Conservation (phyloP, 1,284 basidiomycete species). For the Volvariella volvacea region DNA sequence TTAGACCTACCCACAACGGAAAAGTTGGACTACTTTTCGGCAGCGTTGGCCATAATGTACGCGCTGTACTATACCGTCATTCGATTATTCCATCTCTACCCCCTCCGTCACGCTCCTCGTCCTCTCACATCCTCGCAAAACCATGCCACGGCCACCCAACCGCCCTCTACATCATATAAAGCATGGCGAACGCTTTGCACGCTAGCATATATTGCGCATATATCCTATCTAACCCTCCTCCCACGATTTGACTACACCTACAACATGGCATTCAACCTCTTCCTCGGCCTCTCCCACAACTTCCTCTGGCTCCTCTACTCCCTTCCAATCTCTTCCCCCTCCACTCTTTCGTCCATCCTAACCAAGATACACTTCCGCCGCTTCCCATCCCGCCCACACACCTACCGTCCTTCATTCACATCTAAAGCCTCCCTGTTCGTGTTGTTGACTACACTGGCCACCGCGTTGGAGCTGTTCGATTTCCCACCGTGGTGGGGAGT, state of each 20-base stretch:
- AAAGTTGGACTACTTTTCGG: constrained; percentile 93
- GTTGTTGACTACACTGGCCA: constrained; percentile 69
- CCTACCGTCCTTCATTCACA: constrained; percentile 50
- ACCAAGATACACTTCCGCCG: constrained; percentile 21
- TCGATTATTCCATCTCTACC: constrained; percentile 78
- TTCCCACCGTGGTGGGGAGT: constrained; percentile 76
- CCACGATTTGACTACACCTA: constrained; percentile 93
- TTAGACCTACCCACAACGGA: constrained; percentile 83
- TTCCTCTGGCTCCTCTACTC: constrained; percentile 80
- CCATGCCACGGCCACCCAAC: constrained; percentile 12
- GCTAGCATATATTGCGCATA: constrained; percentile 55
- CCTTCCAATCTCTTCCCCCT: constrained; percentile 39
- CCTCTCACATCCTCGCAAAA: constrained; percentile 24
- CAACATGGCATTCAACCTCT: constrained; percentile 86
- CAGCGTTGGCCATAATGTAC: constrained; percentile 75
- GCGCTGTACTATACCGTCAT: constrained; percentile 71
- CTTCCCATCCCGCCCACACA: constrained; percentile 45
- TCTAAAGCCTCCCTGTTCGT: constrained; percentile 57
- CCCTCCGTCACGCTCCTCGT: constrained; percentile 12
- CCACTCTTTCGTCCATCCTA: constrained; percentile 27
- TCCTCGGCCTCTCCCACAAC: constrained; percentile 76
- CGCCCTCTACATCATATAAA: constrained; percentile 12
- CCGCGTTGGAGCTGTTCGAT: constrained; percentile 85
- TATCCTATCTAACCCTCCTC: constrained; percentile 72
- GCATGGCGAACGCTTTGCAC: constrained; percentile 42